Percentiles rank a stretch among this genome's conserved stretches.
Conservation (phyloP, 2,329 filamentous ascomycete species). For the Fusarium solani-melongenae region DNA sequence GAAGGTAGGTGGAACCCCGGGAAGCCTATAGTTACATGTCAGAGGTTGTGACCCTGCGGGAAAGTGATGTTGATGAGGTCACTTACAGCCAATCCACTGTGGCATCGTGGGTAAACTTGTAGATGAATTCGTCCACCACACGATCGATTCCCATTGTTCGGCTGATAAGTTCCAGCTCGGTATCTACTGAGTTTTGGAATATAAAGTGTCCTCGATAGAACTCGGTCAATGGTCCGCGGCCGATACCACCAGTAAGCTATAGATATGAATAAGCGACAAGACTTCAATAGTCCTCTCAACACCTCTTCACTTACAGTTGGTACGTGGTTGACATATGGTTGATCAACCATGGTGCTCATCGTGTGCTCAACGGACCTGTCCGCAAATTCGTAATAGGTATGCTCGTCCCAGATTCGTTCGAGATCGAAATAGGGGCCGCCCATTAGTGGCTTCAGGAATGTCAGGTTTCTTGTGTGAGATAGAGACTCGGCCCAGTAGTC, state of each 20-base stretch:
- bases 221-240: constrained; percentile 67
- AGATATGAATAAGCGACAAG: neutral
- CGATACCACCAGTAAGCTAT: constrained; percentile 74
- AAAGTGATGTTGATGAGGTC: neutral
- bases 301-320: constrained; percentile 66
- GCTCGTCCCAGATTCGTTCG: constrained; percentile 83
- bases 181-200: constrained; percentile 76
- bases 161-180: constrained; percentile 74
- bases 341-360: constrained; percentile 84
- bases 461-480: constrained; percentile 73
- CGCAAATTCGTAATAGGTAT: constrained; percentile 77
- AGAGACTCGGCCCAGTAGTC: constrained; percentile 65
- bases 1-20: constrained; percentile 66
- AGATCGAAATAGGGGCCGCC: constrained; percentile 77
- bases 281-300: neutral
- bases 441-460: constrained; percentile 72
- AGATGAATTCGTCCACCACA: constrained; percentile 77
- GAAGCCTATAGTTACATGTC: constrained; percentile 50
- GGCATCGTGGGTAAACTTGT: constrained; percentile 70
- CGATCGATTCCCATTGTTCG: constrained; percentile 78
- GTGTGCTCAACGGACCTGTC: constrained; percentile 76
- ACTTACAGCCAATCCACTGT: constrained; percentile 76
- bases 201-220: constrained; percentile 84
- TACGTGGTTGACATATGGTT: constrained; percentile 84
- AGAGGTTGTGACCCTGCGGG: neutral